Conservation (phyloP, 129 eudicot genomes). For the Tagetes erecta region DNA sequence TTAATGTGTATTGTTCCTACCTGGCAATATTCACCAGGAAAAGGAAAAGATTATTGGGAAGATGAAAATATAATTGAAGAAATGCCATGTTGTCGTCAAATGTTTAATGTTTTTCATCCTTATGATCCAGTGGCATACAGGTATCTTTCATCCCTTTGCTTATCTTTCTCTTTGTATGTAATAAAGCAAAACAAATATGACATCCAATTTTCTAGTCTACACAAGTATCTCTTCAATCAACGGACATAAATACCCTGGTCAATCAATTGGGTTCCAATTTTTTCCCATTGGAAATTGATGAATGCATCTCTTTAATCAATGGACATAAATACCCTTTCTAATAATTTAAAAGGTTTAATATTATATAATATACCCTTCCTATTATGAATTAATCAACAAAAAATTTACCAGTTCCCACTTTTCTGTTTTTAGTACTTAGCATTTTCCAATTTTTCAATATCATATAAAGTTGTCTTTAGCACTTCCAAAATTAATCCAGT, state of each 20-base stretch:
- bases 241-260: too few species aligned
- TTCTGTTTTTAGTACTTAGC: not conserved
- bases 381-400: not conserved
- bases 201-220: not conserved
- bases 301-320: not conserved
- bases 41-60: slow-evolving; percentile 82
- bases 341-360: not conserved
- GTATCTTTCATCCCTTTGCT: slow-evolving; percentile 27
- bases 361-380: not conserved
- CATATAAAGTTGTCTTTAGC: not conserved
- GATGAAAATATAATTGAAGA: slow-evolving; percentile 80
- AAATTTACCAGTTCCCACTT: not conserved
- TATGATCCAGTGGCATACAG: slow-evolving; percentile 98
- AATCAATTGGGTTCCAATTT: not conserved
- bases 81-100: slow-evolving; percentile 86
- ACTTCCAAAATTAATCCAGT: not conserved
- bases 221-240: not conserved
- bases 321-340: not conserved
- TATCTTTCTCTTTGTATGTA: not conserved
- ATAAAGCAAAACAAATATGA: not conserved
- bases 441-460: not conserved
- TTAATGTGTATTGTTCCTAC: not conserved
- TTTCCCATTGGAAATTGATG: not conserved
- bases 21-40: slow-evolving; percentile 40
- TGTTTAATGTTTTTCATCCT: slow-evolving; percentile 96